Evolutionary conservation across 2,329 filamentous ascomycete genomes (phyloP).

Genomic region (Podosphaera xanthii): DNA sequence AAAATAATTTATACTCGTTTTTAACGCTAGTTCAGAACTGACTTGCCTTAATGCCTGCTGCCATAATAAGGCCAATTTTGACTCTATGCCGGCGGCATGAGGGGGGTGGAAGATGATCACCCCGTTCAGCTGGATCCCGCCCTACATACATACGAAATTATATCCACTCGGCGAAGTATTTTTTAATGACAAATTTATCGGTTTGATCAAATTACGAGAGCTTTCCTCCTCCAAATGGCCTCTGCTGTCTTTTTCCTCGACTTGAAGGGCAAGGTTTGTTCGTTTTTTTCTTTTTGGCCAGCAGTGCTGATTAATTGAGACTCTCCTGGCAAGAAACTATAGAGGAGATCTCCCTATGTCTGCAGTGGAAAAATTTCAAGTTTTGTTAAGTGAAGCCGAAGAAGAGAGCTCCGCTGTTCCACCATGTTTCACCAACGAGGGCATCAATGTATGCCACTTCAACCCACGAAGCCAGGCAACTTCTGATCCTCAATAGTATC

Average conservation of each 20-base stretch:
- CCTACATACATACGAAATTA: not conserved
- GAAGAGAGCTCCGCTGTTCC: conserved; percentile 95
- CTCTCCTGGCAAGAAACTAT: conserved; percentile 94
- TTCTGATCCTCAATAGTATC: conserved; percentile 37
- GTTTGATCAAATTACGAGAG: not conserved
- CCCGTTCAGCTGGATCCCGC: no score
- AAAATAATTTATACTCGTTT: not conserved
- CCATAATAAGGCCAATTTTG: not conserved
- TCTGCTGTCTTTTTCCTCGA: conserved; percentile 97
- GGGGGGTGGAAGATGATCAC: no score
- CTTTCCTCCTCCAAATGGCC: conserved; percentile 39
- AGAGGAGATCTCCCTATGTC: conserved; percentile 98
- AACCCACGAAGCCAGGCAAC: conserved; percentile 1
- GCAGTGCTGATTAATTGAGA: conserved; percentile 29
- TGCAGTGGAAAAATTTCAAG: conserved; percentile 90
- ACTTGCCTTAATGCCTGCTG: no score
- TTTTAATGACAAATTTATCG: not conserved
- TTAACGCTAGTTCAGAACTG: no score
- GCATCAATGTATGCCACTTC: conserved; percentile 57
- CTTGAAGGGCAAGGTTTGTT: conserved; percentile 88
- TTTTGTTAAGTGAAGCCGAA: conserved; percentile 92
- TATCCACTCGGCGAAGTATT: not conserved
- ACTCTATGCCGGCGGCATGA: no score
- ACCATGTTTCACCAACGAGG: conserved; percentile 94
- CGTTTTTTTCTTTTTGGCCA: not conserved